These are phyloP conservation scores for Dioscorea cayenensis DNA, from an alignment of 116 monocot genomes.

Conservation along the genomic window DNA sequence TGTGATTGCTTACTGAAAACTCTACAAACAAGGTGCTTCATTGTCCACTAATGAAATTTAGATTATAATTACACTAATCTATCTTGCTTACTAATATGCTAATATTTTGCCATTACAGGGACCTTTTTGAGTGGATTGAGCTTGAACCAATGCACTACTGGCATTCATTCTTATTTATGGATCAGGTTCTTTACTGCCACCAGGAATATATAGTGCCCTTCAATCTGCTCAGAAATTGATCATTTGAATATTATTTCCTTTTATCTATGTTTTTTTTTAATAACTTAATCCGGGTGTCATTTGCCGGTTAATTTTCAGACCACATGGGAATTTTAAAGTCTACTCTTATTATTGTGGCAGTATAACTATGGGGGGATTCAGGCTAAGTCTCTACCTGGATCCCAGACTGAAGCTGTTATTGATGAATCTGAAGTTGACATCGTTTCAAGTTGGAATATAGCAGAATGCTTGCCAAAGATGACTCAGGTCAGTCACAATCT, in stretches of 20 bases:
- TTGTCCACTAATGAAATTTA: neutral
- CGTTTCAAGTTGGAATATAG: slow-evolving; percentile 89
- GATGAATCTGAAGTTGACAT: slow-evolving; percentile 61
- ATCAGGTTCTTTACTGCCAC: slow-evolving; percentile 49
- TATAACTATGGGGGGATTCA: slow-evolving; percentile 90
- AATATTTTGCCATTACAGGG: slow-evolving; percentile 42
- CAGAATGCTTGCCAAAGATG: slow-evolving; percentile 68
- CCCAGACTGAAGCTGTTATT: slow-evolving; percentile 12
- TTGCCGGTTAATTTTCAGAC: neutral
- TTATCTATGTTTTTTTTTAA: no score
- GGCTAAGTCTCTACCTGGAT: slow-evolving; percentile 29
- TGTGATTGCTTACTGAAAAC: slow-evolving; percentile 81
- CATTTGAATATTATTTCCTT: no score
- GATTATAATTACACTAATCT: neutral
- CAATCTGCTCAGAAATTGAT: no score
- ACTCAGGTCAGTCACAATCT: slow-evolving; percentile 39
- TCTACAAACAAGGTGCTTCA: slow-evolving; percentile 58
- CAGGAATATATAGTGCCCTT: neutral
- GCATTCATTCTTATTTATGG: slow-evolving; percentile 91
- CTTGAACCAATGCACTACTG: slow-evolving; percentile 83
- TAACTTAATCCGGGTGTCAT: no score
- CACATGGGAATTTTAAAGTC: neutral
- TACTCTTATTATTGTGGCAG: slow-evolving; percentile 23
- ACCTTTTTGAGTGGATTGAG: slow-evolving; percentile 97
- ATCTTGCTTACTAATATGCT: neutral